phyloP scores from a whole-genome alignment of 176 grass and related monocot species.

The bread wheat (Triticum aestivum) region DNA sequence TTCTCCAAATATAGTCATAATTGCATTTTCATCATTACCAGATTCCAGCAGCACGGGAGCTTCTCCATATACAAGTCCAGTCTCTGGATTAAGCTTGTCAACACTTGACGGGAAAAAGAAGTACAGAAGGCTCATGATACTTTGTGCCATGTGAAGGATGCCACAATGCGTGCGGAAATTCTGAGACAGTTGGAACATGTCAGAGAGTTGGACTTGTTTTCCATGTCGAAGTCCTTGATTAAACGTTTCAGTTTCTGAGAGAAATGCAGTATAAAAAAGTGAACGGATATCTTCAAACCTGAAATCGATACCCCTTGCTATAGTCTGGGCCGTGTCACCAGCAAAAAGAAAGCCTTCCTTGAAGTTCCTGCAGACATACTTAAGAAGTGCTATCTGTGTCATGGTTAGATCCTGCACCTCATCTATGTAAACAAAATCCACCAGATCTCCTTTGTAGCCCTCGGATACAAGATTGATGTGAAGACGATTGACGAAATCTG shows the following conservation, averaged over 20 bases:
- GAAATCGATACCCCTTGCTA: conserved; percentile 88
- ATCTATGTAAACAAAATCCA: conserved; percentile 86
- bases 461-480: conserved; percentile 34
- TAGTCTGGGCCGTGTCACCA: conserved; percentile 87
- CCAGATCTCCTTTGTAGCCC: conserved; percentile 46
- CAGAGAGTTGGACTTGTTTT: conserved; percentile 32
- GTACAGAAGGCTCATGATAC: conserved; percentile 77
- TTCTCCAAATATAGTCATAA: conserved; percentile 80
- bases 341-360: conserved; percentile 82
- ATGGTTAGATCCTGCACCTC: conserved; percentile 94
- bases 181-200: conserved; percentile 76
- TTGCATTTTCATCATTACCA: conserved; percentile 69
- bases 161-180: conserved; percentile 89
- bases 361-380: conserved; percentile 74
- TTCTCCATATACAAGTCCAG: conserved; percentile 78
- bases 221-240: conserved; percentile 25
- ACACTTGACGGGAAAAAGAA: conserved; percentile 68
- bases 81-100: conserved; percentile 73
- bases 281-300: conserved; percentile 84
- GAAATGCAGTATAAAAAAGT: conserved; percentile 76
- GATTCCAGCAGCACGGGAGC: conserved; percentile 75
- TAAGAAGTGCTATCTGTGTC: conserved; percentile 73
- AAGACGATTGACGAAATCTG: conserved; percentile 76
- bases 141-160: conserved; percentile 68
- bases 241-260: conserved; percentile 23